These are phyloP conservation scores for Trapa incisa DNA, from an alignment of 345 rosid genomes.

Conservation along the genomic window DNA sequence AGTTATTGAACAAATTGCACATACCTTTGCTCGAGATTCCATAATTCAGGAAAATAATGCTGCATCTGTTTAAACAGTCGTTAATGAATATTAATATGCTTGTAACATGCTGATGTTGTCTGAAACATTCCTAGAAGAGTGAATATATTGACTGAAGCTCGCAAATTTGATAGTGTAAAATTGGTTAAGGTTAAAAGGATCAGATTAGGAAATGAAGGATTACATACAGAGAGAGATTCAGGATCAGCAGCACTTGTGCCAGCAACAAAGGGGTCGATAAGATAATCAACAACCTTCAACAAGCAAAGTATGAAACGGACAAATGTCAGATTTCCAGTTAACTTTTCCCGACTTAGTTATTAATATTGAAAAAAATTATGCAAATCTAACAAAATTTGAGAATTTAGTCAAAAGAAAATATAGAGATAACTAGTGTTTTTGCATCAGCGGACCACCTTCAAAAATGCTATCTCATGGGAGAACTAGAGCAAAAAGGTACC, in stretches of 20 bases:
- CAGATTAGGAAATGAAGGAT: constrained; percentile 5
- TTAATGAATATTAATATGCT: not conserved
- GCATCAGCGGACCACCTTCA: not conserved
- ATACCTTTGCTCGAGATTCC: constrained; percentile 81
- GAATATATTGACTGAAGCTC: not conserved
- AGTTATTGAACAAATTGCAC: constrained; percentile 1
- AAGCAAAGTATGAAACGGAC: constrained; percentile 3
- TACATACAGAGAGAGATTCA: constrained; percentile 84
- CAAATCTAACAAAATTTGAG: not conserved
- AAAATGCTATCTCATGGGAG: not conserved
- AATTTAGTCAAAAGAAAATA: too few species aligned
- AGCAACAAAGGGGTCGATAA: constrained; percentile 86
- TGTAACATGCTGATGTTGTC: too few species aligned
- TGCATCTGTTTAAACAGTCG: constrained; percentile 37
- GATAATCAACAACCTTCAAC: constrained; percentile 86
- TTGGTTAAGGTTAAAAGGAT: not conserved
- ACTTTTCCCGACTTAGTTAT: not conserved
- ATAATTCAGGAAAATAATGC: constrained; percentile 80
- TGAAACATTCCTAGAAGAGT: too few species aligned
- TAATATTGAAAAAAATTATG: not conserved
- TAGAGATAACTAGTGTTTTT: not conserved
- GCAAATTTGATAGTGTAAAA: not conserved
- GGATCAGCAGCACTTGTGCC: constrained; percentile 89
- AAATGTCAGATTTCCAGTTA: not conserved
- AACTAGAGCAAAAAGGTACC: constrained; percentile 27